These are phyloP conservation scores for Nepenthes mirabilis DNA, from an alignment of 148 eudicot species.

Conservation along the genomic window DNA sequence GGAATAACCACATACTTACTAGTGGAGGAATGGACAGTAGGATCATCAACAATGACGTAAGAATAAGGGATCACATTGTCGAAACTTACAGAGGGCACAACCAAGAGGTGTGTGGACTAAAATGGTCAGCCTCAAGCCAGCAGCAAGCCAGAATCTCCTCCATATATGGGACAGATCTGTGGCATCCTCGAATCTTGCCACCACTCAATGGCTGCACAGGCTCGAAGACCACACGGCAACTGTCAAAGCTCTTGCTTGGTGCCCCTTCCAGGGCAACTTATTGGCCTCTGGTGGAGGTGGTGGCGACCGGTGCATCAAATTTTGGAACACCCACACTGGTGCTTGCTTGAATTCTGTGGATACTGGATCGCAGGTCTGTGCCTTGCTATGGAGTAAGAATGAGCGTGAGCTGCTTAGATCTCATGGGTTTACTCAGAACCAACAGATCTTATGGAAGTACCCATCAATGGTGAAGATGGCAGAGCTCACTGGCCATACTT, in stretches of 20 bases:
- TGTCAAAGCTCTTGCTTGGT: no score
- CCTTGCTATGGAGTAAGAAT: conserved; percentile 83
- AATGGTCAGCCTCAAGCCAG: no score
- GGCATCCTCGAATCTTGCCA: no score
- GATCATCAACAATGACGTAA: conserved; percentile 76
- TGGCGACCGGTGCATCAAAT: conserved; percentile 70
- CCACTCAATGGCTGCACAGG: no score
- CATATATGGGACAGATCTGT: no score
- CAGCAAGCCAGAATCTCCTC: no score
- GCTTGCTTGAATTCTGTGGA: conserved; percentile 82
- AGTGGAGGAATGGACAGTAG: conserved; percentile 84
- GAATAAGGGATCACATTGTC: conserved; percentile 50
- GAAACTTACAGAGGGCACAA: conserved; percentile 73
- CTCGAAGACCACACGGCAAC: no score
- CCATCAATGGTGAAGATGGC: conserved; percentile 94
- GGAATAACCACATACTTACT: conserved; percentile 85
- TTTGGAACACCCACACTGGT: conserved; percentile 97
- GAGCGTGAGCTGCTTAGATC: conserved; percentile 88
- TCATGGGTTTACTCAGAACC: conserved; percentile 87
- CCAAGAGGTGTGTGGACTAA: no score
- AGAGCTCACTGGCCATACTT: conserved; percentile 87
- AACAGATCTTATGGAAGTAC: conserved; percentile 88
- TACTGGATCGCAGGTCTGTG: conserved; percentile 88
- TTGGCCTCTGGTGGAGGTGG: conserved; percentile 93
- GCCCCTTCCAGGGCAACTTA: conserved; percentile 25